These are phyloP conservation scores for Ustilago xerochloae DNA, from an alignment of 1,284 basidiomycete genomes.

Conservation along the genomic window DNA sequence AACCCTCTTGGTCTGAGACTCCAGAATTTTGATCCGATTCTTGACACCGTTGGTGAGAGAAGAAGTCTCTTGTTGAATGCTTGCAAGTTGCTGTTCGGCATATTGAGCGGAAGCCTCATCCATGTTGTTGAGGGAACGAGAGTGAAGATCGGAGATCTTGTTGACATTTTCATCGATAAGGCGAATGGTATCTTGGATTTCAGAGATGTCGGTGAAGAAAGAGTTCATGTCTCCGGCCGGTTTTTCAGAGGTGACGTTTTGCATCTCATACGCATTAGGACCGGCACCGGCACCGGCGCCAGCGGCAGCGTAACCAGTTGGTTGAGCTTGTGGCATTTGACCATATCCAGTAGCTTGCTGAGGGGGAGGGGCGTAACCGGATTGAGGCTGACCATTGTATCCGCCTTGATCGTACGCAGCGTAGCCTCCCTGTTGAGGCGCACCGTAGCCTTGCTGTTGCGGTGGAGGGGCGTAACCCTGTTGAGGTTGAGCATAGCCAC, in stretches of 20 bases:
- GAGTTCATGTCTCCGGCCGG: slow-evolving; percentile 51
- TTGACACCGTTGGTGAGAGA: slow-evolving; percentile 64
- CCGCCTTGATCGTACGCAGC: slow-evolving; percentile 24
- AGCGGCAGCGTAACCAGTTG: slow-evolving; percentile 25
- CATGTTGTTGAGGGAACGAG: slow-evolving; percentile 66
- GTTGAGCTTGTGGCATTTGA: slow-evolving; percentile 37
- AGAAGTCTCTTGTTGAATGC: slow-evolving; percentile 60
- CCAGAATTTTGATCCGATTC: slow-evolving; percentile 64
- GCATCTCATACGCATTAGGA: slow-evolving; percentile 54
- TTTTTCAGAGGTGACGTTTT: slow-evolving; percentile 46
- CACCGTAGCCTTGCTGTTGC: slow-evolving; percentile 26
- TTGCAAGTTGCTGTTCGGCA: slow-evolving; percentile 61
- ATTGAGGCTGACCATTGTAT: slow-evolving; percentile 25
- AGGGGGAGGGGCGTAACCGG: slow-evolving; percentile 9
- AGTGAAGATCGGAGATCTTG: slow-evolving; percentile 66
- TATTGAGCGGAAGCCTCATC: slow-evolving; percentile 65
- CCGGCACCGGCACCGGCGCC: slow-evolving; percentile 6
- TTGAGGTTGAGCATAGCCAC: slow-evolving; percentile 26
- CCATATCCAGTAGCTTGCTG: slow-evolving; percentile 24
- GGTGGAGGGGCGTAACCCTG: slow-evolving; percentile 11
- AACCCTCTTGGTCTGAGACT: slow-evolving; percentile 55
- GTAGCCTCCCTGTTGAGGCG: slow-evolving; percentile 22
- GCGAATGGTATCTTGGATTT: slow-evolving; percentile 65
- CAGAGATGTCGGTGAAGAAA: slow-evolving; percentile 64
- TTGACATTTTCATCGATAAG: slow-evolving; percentile 66